These are phyloP conservation scores for Alternaria arbusti DNA, from an alignment of 2,329 filamentous ascomycete genomes.

Conservation along the genomic window DNA sequence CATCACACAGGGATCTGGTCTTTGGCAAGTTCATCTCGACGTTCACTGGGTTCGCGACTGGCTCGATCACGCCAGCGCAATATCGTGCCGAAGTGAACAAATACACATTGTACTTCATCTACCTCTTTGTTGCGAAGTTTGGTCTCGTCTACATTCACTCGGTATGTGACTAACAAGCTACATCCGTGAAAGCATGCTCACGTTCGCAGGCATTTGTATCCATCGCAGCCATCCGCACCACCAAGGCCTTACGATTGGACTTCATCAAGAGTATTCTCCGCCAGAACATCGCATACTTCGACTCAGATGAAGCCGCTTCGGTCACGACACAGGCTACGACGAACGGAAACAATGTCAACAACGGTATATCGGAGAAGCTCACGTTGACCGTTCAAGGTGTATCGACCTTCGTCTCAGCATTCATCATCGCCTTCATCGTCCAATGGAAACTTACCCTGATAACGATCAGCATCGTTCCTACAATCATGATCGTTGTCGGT, in stretches of 20 bases:
- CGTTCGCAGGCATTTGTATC: constrained; percentile 49
- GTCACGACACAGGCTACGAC: constrained; percentile 94
- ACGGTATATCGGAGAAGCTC: constrained; percentile 69
- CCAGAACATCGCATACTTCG: constrained; percentile 56
- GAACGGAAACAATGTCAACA: constrained; percentile 91
- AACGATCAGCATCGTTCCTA: constrained; percentile 56
- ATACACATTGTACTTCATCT: constrained; percentile 68
- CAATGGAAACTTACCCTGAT: constrained; percentile 96
- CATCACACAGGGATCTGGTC: constrained; percentile 47
- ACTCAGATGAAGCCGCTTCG: constrained; percentile 90
- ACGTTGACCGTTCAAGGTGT: constrained; percentile 52
- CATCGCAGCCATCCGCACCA: constrained; percentile 59
- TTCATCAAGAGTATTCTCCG: constrained; percentile 69
- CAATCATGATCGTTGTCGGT: constrained; percentile 44
- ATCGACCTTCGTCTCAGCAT: constrained; percentile 74
- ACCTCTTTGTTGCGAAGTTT: constrained; percentile 72
- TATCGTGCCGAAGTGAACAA: constrained; percentile 50
- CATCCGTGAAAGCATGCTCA: constrained; percentile 1
- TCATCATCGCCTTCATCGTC: constrained; percentile 87
- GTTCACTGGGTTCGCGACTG: constrained; percentile 54
- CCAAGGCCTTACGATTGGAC: constrained; percentile 60
- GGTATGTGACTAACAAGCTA: constrained; percentile 11
- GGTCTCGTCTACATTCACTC: constrained; percentile 61
- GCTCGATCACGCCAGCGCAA: constrained; percentile 36
- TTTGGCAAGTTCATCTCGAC: constrained; percentile 58